phyloP scores from a whole-genome alignment of 2,329 filamentous ascomycete genomes.

The Trichothecium sympodiale region DNA sequence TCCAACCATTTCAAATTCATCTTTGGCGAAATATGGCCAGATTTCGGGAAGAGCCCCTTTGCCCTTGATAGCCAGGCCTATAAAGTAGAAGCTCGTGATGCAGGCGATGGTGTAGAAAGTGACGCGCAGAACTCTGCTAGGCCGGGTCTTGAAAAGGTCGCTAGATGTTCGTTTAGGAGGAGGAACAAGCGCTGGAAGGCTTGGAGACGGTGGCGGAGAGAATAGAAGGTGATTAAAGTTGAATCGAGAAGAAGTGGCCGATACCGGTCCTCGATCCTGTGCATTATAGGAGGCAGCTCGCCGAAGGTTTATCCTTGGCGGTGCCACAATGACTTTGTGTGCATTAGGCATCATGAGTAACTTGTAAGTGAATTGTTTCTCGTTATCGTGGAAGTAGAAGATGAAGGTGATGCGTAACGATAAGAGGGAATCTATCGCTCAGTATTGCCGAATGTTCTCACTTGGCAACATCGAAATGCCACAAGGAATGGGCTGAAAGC shows the following conservation, averaged over 20 bases:
- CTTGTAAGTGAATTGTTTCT: too few species aligned
- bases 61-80: slow-evolving; percentile 16
- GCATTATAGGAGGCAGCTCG: slow-evolving; percentile 45
- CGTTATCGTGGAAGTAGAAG: too few species aligned
- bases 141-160: slow-evolving; percentile 34
- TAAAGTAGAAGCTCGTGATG: slow-evolving; percentile 39
- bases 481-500: too few species aligned
- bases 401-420: too few species aligned
- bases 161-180: slow-evolving; percentile 51
- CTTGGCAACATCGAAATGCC: too few species aligned
- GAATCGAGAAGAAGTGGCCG: slow-evolving; percentile 51
- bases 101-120: slow-evolving; percentile 42
- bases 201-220: slow-evolving; percentile 59
- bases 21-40: slow-evolving; percentile 31
- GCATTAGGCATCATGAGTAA: too few species aligned
- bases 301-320: slow-evolving; percentile 48
- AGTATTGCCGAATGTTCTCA: too few species aligned
- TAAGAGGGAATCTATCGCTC: too few species aligned
- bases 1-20: slow-evolving; percentile 56
- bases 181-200: slow-evolving; percentile 56
- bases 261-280: slow-evolving; percentile 41
- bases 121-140: slow-evolving; percentile 45
- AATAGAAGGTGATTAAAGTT: slow-evolving; percentile 58
- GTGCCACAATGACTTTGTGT: slow-evolving; percentile 39
- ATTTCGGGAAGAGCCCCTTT: slow-evolving; percentile 16